phyloP scores from a whole-genome alignment of 495 filamentous ascomycete genomes.

The Penicillium tannophilum region DNA sequence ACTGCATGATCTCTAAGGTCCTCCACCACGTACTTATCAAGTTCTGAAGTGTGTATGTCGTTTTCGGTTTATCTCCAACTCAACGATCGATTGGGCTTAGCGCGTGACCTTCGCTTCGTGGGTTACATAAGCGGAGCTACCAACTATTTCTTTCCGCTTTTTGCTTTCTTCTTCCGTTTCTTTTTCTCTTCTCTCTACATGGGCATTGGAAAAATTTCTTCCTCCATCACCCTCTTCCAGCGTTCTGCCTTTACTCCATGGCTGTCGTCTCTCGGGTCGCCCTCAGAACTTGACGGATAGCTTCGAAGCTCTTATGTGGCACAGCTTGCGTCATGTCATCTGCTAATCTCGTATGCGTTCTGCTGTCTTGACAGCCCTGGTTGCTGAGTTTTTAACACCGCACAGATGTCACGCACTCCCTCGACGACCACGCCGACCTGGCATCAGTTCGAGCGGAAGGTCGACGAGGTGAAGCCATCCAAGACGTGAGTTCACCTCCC shows the following conservation, averaged over 20 bases:
- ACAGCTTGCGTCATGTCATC: constrained; percentile 33
- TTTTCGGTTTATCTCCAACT: constrained; percentile 9
- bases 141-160: constrained; percentile 22
- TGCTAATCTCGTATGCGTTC: constrained; percentile 48
- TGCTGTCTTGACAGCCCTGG: constrained; percentile 38
- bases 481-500: constrained; percentile 72
- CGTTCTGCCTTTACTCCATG: constrained; percentile 35
- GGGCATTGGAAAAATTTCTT: constrained; percentile 11
- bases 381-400: constrained; percentile 45
- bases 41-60: constrained; percentile 10
- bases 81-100: constrained; percentile 26
- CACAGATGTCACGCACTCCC: constrained; percentile 63
- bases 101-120: constrained; percentile 26
- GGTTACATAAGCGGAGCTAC: constrained; percentile 23
- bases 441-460: constrained; percentile 74
- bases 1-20: constrained; percentile 38
- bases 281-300: constrained; percentile 27
- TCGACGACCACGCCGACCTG: constrained; percentile 68
- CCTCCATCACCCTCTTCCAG: constrained; percentile 15
- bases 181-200: constrained; percentile 15
- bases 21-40: constrained; percentile 6
- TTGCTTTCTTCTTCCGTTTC: constrained; percentile 15
- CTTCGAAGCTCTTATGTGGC: constrained; percentile 16
- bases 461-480: constrained; percentile 82
- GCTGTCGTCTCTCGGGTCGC: constrained; percentile 30